Evolutionary conservation across 129 eudicot species (phyloP), one percentile per base, ranked within the genome.

Genomic region (Flaveria trinervia): DNA sequence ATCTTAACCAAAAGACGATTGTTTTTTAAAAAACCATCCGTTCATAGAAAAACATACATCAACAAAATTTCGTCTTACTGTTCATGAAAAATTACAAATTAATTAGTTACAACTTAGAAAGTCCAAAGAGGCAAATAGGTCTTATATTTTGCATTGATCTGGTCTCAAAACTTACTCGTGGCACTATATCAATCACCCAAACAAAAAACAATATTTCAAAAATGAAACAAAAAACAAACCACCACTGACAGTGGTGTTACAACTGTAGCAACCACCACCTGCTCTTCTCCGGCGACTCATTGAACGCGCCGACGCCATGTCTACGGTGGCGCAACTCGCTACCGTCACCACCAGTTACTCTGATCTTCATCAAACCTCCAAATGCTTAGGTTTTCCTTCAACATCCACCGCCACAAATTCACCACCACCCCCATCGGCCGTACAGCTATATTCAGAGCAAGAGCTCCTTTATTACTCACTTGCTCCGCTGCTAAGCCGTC

Each of bases 401-500:
- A 76, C 22, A 74, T 78, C 45, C 7, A 75, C 36, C 39, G 44
- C 65, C 74, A 70, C 30, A 62, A 74, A 36, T 77, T 80, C 76
- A 60, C 75, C 33, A 26, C 75, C 70, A 41, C 81, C 59, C 9
- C 77, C 30, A 68, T 71, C 50, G 9, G 17, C 50, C 75, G 15
- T 56, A 73, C 70, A 13, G 43, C n/a, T 80, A 8, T 74, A 73
- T 13, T 52, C 68, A 77, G 77, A 74, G 55, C 51, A 49, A 78
- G 73, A 30, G 15, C 36, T 44, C 73, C 69, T 65, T 46, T 68
- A 76, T 36, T 76, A 25, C 44, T 90, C 77, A 62, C 81, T 46
- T 93, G 98, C 78, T 88, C 86, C n/a, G 86, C 97, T 11, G 83
- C 96, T 74, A 81, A 87, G 54, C 88, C 96, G 12, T 80, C 90